Percentiles rank a stretch among this genome's conserved stretches.
Evolutionary conservation across 345 rosid genomes (phyloP).

Genomic region (Carallia brachiata): DNA sequence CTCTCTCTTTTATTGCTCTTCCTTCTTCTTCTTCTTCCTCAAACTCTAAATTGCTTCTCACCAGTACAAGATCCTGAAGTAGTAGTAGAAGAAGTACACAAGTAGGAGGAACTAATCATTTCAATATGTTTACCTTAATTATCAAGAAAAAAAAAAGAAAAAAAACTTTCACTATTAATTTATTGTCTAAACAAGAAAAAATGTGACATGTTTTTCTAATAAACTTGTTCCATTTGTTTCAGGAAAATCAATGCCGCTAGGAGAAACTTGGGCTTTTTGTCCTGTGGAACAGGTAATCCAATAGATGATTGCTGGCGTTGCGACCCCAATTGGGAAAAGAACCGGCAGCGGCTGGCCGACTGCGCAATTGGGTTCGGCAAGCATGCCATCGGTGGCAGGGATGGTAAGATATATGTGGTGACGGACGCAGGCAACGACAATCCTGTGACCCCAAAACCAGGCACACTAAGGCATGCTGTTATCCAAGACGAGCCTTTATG

Average conservation of each 20-base stretch:
- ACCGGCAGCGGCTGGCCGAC: slow-evolving; percentile 24
- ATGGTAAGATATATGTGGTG: slow-evolving; percentile 23
- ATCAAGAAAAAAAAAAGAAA: background rate
- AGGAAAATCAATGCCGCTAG: slow-evolving; percentile 27
- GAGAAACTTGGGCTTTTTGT: slow-evolving; percentile 20
- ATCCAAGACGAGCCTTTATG: slow-evolving; percentile 28
- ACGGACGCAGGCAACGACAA: slow-evolving; percentile 18
- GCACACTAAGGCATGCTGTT: slow-evolving; percentile 24
- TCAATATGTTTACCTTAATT: too few relatives aligned
- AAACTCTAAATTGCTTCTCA: slow-evolving; percentile 10
- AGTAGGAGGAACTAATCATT: background rate
- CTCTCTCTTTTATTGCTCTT: slow-evolving; percentile 7
- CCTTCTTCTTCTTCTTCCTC: slow-evolving; percentile 8
- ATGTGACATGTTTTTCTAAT: background rate
- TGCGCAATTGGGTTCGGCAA: slow-evolving; percentile 33
- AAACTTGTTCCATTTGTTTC: background rate
- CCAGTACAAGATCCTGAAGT: slow-evolving; percentile 27
- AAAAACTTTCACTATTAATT: background rate
- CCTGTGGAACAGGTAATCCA: slow-evolving; percentile 26
- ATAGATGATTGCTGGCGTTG: slow-evolving; percentile 35
- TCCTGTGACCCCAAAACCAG: slow-evolving; percentile 26
- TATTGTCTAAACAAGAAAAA: background rate
- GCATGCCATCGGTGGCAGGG: slow-evolving; percentile 32
- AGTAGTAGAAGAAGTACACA: slow-evolving; percentile 24
- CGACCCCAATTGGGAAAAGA: slow-evolving; percentile 23